Evolutionary conservation across 208 protist genomes (phyloP), one percentile per base, ranked within the genome.

Genomic region (Wallacemonas rigidus): DNA sequence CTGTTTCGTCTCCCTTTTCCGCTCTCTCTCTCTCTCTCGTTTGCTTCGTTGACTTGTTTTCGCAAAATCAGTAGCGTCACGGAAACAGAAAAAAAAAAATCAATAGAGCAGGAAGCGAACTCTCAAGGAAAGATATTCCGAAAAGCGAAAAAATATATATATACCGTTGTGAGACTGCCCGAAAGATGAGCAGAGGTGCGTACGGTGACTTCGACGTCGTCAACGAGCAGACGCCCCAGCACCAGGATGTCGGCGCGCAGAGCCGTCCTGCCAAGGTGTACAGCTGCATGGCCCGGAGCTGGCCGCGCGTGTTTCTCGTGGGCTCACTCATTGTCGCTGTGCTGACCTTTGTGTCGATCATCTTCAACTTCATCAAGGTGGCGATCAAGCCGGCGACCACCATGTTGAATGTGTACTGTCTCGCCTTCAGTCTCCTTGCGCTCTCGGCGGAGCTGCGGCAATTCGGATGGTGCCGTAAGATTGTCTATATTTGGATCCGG

Each of bases 361-460:
- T 91, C 41, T 47, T 82, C 2, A 74, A 75, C 56, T 73, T 89
- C 43, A 69, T 88, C 43, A 70, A 74, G 17, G 51, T 82, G 6
- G 61, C 79, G 39, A 41, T 82, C 35, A 54, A 67, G 2, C 73
- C 75, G 0, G 60, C 45, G 2, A n/a, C 72, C 2, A 45, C 72
- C 15, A 15, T 92, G 12, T 75, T 89, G 17, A 79, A 83, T 64
- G 71, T 93, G 3, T 95, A 92, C 71, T 82, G 87, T 43, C 56
- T 93, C 1, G 47, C 92, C 56, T 89, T 97, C 60, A 63, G 72
- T 9, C 77, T 97, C 17, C 75, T 95, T 35, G 82, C 75, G 57
- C 54, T 97, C 17, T 82, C 83, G 1, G 83, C 86, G 1, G 89
- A 97, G 77, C 43, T 94, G 51, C 81, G 90, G 15, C 86, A 92